phyloP scores from a whole-genome alignment of 768 basidiomycete species.

The Postia placenta region DNA sequence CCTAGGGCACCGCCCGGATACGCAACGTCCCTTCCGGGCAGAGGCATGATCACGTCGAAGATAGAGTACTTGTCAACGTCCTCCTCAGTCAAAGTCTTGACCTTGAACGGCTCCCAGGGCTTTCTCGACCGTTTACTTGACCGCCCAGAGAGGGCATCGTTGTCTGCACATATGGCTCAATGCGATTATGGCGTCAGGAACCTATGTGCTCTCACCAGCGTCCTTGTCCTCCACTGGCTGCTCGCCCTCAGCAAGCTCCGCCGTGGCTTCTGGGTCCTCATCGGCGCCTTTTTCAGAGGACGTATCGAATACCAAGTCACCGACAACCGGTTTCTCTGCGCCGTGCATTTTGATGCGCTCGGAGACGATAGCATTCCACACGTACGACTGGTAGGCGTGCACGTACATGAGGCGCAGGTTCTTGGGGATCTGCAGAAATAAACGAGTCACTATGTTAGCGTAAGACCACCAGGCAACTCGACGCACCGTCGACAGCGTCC shows the following conservation, averaged over 20 bases:
- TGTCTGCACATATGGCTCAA: neutral
- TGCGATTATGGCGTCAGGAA: neutral
- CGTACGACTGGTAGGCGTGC: constrained; percentile 97
- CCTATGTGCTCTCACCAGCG: constrained; percentile 10
- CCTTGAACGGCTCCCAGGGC: constrained; percentile 60
- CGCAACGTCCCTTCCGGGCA: constrained; percentile 91
- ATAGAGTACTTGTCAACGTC: constrained; percentile 81
- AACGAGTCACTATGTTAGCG: too few relatives aligned
- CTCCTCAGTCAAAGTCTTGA: constrained; percentile 72
- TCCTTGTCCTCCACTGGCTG: constrained; percentile 11
- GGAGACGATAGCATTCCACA: constrained; percentile 97
- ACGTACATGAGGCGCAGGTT: constrained; percentile 97
- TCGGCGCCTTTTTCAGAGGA: constrained; percentile 24
- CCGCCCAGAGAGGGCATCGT: constrained; percentile 11
- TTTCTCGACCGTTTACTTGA: constrained; percentile 28
- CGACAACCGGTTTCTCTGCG: constrained; percentile 64
- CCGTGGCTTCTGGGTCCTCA: constrained; percentile 20
- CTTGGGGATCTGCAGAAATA: constrained; percentile 69
- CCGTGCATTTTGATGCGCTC: constrained; percentile 84
- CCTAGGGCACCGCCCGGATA: constrained; percentile 89
- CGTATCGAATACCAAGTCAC: constrained; percentile 84
- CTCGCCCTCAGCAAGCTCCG: constrained; percentile 2
- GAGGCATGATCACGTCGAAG: constrained; percentile 95
- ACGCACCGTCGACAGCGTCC: constrained; percentile 76
- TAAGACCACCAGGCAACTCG: constrained; percentile 2